A percentile compares a stretch with the other conserved stretches of the same genome.
phyloP scores from a whole-genome alignment of 169 alveolate species.

The Eimeria tenella region DNA sequence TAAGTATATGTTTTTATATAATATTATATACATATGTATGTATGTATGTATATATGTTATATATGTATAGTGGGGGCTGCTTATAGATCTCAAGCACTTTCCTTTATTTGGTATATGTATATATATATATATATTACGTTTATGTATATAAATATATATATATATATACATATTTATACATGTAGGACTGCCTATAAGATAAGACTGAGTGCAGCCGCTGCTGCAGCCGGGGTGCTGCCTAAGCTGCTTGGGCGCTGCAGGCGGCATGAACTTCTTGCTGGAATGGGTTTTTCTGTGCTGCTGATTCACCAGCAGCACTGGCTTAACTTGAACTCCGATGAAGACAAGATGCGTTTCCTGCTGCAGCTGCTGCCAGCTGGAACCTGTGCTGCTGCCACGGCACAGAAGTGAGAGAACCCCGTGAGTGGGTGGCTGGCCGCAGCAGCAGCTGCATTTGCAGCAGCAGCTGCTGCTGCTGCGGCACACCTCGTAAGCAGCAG shows the following conservation, averaged over 20 bases:
- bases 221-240: not conserved
- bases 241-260: slow-evolving; percentile 34
- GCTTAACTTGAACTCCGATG: not conserved
- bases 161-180: not conserved
- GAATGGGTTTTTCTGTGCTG: slow-evolving; percentile 54
- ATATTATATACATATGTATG: no score
- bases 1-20: no score
- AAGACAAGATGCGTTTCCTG: slow-evolving; percentile 33
- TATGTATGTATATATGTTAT: no score
- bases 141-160: not conserved
- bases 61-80: no score
- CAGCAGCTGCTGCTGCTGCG: not conserved
- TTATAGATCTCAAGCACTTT: no score
- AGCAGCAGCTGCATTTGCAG: slow-evolving; percentile 16
- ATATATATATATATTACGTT: not conserved
- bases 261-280: slow-evolving; percentile 68
- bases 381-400: not conserved
- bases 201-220: not conserved
- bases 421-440: not conserved
- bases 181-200: not conserved
- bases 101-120: not conserved
- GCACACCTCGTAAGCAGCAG: no score
- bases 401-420: not conserved
- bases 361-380: slow-evolving; percentile 36
- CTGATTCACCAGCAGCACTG: slow-evolving; percentile 60